Evolutionary conservation across 108 stramenopile species (phyloP), one percentile per base, ranked within the genome.

Genomic region (Tribonema minus): DNA sequence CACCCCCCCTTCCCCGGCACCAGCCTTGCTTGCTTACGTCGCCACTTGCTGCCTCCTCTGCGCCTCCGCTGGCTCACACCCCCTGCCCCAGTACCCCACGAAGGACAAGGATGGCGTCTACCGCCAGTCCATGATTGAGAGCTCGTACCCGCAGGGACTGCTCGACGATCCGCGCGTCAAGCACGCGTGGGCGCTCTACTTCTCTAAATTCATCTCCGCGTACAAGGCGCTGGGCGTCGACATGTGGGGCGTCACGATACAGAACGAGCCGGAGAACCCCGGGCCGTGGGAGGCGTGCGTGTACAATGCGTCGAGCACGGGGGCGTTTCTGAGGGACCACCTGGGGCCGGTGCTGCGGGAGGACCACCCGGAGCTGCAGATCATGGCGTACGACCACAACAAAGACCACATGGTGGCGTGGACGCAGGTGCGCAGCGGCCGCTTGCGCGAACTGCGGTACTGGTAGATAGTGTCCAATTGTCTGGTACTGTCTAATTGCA

Each of bases 201-300:
- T 84, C 71, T 76, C 74, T 37, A 34, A 30, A 15, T 86, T 81
- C 31, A 80, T 86, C 23, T 68, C 62, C 3, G 85, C 85, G 30
- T 86, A 86, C 81, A 74, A 76, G 38, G 59, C 46, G 33, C 63
- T 67, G 80, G 80, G 80, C 12, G 30, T 83, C 2, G 67, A 74
- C 34, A 66, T 83, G 66, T 83, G 82, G 82, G 82, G 80, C 33
- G 64, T 83, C 29, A 83, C 82, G 23, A 69, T 83, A 15, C 96
- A 97, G 78, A 97, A 97, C 68, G 96, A 97, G 81, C 94, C 96
- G 6, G 94, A 95, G 77, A 94, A 94, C 68, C 85, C 91, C 12
- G 93, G 93, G n/a, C 95, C 95, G 26, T 97, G 96, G 96, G 96
- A 97, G 39, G 96, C 96, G 1, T 97, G 96, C 81, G 72, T 87